Percentiles rank a stretch among this genome's conserved stretches.
phyloP scores from a whole-genome alignment of 768 basidiomycete genomes.

The Macrolepiota fuliginosa region DNA sequence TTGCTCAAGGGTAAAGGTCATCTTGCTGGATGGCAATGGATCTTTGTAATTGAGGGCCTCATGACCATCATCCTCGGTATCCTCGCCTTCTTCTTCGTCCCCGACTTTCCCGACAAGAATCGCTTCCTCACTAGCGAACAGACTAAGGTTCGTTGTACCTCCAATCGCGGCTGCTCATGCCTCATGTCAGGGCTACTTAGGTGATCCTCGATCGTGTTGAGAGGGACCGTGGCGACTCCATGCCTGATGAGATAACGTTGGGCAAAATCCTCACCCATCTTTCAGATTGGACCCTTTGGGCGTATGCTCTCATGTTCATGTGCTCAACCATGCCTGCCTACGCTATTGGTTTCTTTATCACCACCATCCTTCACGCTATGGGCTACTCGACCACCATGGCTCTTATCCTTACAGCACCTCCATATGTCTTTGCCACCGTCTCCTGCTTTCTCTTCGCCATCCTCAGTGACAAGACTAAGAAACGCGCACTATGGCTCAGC shows the following conservation, averaged over 20 bases:
- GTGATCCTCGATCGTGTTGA: constrained; percentile 31
- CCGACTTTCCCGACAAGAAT: constrained; percentile 34
- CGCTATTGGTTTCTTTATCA: constrained; percentile 33
- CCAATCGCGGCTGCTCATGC: neutral
- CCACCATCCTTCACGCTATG: constrained; percentile 34
- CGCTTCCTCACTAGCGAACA: constrained; percentile 33
- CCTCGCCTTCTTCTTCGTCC: constrained; percentile 27
- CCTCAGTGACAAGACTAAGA: constrained; percentile 32
- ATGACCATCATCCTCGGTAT: constrained; percentile 29
- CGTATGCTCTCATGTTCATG: constrained; percentile 37
- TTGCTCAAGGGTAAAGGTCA: constrained; percentile 24
- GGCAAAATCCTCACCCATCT: constrained; percentile 32
- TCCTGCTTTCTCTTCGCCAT: constrained; percentile 35
- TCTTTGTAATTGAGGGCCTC: constrained; percentile 33
- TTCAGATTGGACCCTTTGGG: constrained; percentile 36
- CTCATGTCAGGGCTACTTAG: constrained; percentile 16
- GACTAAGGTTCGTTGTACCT: constrained; percentile 24
- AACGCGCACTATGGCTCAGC: constrained; percentile 31
- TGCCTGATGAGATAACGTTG: constrained; percentile 30
- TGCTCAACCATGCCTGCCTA: constrained; percentile 35
- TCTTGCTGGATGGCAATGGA: constrained; percentile 36
- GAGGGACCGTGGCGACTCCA: constrained; percentile 35
- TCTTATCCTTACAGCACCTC: constrained; percentile 33
- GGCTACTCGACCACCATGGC: constrained; percentile 27
- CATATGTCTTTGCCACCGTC: constrained; percentile 30